Evolutionary conservation across 495 filamentous ascomycete genomes (phyloP).

Genomic region (Lentithecium fluviatile): DNA sequence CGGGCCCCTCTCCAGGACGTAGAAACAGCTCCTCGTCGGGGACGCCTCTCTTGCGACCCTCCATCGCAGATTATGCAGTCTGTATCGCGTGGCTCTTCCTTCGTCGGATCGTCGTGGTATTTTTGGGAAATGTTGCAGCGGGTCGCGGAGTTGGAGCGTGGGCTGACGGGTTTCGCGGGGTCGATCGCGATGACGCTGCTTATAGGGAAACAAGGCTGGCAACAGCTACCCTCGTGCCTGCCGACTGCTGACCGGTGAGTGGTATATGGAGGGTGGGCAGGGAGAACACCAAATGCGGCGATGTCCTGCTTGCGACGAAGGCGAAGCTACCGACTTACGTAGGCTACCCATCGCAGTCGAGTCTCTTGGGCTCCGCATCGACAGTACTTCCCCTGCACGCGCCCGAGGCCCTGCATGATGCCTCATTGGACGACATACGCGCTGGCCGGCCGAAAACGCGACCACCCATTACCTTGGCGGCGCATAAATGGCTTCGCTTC

Average conservation of each 20-base stretch:
- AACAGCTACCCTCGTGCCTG: not conserved
- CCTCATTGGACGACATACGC: slow-evolving; percentile 33
- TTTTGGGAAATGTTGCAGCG: slow-evolving; percentile 30
- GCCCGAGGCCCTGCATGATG: slow-evolving; percentile 9
- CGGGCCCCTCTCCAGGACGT: slow-evolving; percentile 26
- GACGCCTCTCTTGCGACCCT: slow-evolving; percentile 34
- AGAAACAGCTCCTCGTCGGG: slow-evolving; percentile 44
- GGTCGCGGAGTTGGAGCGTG: not conserved
- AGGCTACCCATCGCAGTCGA: slow-evolving; percentile 12
- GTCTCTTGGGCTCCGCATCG: slow-evolving; percentile 19
- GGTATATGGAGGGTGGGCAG: not conserved
- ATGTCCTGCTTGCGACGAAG: slow-evolving; percentile 2
- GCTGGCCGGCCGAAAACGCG: slow-evolving; percentile 17
- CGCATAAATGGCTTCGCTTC: slow-evolving; percentile 5
- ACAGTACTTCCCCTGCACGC: slow-evolving; percentile 13
- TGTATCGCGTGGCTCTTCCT: not conserved
- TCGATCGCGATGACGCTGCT: slow-evolving; percentile 17
- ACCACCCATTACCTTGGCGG: slow-evolving; percentile 32
- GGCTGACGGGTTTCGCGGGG: slow-evolving; percentile 24
- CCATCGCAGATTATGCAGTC: slow-evolving; percentile 18
- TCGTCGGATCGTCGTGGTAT: slow-evolving; percentile 26
- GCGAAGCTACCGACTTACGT: slow-evolving; percentile 34
- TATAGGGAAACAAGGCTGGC: not conserved
- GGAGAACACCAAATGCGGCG: not conserved
- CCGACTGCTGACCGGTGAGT: slow-evolving; percentile 5